Conservation (phyloP, 768 basidiomycete genomes). For the Kwoniella mangroviensis region DNA sequence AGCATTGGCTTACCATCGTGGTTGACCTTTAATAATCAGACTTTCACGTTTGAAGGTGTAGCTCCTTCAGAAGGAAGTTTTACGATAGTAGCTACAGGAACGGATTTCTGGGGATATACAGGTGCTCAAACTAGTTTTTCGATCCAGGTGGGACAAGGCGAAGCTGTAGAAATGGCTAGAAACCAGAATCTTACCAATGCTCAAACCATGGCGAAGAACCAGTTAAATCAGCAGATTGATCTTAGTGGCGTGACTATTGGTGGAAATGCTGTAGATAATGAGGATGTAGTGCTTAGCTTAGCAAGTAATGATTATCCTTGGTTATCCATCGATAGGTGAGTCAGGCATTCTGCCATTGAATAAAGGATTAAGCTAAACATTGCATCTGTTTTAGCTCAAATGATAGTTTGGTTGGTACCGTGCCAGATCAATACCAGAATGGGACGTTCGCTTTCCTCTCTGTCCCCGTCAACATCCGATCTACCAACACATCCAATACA, state of each 20-base stretch:
- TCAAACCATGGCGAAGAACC: constrained; percentile 70
- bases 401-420: constrained; percentile 65
- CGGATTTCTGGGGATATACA: constrained; percentile 78
- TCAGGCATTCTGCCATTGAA: constrained; percentile 1
- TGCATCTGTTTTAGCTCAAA: constrained; percentile 27
- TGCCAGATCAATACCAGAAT: constrained; percentile 61
- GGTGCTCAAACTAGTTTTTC: constrained; percentile 69
- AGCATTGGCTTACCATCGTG: constrained; percentile 75
- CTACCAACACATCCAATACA: constrained; percentile 69
- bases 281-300: constrained; percentile 67
- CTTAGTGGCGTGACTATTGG: constrained; percentile 64
- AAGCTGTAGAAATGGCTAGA: constrained; percentile 39
- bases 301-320: constrained; percentile 65
- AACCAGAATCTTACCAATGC: constrained; percentile 58
- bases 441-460: constrained; percentile 44
- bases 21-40: constrained; percentile 72
- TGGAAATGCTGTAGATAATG: constrained; percentile 64
- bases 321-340: constrained; percentile 64
- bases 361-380: no score
- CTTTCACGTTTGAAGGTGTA: constrained; percentile 80
- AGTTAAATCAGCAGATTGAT: constrained; percentile 62
- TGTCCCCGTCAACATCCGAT: constrained; percentile 67
- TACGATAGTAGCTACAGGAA: constrained; percentile 69
- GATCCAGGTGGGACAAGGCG: constrained; percentile 58
- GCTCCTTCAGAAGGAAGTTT: constrained; percentile 64